Evolutionary conservation across 192 early-diverging fungal genomes (phyloP).

Genomic region (Umbelopsis ramanniana): DNA sequence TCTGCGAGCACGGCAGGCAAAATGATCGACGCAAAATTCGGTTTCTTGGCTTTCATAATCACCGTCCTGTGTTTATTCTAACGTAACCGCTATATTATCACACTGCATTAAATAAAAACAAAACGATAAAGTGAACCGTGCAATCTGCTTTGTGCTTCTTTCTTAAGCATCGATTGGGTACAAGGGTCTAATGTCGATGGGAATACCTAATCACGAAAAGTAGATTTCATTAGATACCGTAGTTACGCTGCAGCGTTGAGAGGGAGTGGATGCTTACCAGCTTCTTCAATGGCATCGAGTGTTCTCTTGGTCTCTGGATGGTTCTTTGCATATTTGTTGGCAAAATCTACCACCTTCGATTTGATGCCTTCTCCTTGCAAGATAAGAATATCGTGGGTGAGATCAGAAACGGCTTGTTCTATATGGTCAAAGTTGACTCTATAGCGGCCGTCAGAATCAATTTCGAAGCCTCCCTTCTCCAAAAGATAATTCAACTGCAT

Average conservation of each 20-base stretch:
- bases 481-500: conserved; percentile 72
- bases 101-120: too few relatives aligned
- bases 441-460: conserved; percentile 47
- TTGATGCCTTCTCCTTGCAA: conserved; percentile 77
- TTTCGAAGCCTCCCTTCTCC: conserved; percentile 68
- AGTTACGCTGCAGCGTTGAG: background rate
- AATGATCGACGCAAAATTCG: background rate
- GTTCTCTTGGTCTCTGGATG: conserved; percentile 53
- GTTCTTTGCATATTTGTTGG: conserved; percentile 55
- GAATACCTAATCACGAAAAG: conserved; percentile 29
- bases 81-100: background rate
- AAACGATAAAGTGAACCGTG: too few relatives aligned
- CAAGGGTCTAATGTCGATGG: conserved; percentile 41
- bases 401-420: conserved; percentile 53
- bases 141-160: conserved; percentile 33
- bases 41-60: background rate
- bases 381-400: conserved; percentile 69
- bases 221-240: background rate
- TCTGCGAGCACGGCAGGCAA: background rate
- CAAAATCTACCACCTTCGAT: conserved; percentile 60
- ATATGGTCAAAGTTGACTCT: conserved; percentile 66
- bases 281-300: conserved; percentile 54
- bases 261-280: conserved; percentile 29
- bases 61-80: background rate
- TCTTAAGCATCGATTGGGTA: conserved; percentile 42